These are phyloP conservation scores for Citrus sinensis DNA, from an alignment of 345 rosid genomes.

Conservation along the genomic window DVS_A1.0 CM039169.1:31361001-31361500, in stretches of 20 bases:
- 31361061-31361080: slow-evolving; percentile 74
- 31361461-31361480: no score
- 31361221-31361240: no score
- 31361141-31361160: slow-evolving; percentile 58
- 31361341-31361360: slow-evolving; percentile 65
- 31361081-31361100: slow-evolving; percentile 63
- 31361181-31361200: slow-evolving; percentile 10
- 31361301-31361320: slow-evolving; percentile 26
- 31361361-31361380: slow-evolving; percentile 63
- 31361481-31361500: no score
- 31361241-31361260: no score
- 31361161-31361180: slow-evolving; percentile 55
- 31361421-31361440: neutral
- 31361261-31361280: no score
- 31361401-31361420: slow-evolving; percentile 65
- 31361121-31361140: slow-evolving; percentile 34
- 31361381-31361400: slow-evolving; percentile 73
- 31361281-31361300: slow-evolving; percentile 21
- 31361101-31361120: slow-evolving; percentile 49
- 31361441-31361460: no score
- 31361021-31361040: neutral
- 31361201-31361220: neutral
- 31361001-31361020: neutral
- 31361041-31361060: slow-evolving; percentile 35
- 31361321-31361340: slow-evolving; percentile 49